phyloP scores from a whole-genome alignment of 1,284 basidiomycete species.

The Ustilago sp. region DNA sequence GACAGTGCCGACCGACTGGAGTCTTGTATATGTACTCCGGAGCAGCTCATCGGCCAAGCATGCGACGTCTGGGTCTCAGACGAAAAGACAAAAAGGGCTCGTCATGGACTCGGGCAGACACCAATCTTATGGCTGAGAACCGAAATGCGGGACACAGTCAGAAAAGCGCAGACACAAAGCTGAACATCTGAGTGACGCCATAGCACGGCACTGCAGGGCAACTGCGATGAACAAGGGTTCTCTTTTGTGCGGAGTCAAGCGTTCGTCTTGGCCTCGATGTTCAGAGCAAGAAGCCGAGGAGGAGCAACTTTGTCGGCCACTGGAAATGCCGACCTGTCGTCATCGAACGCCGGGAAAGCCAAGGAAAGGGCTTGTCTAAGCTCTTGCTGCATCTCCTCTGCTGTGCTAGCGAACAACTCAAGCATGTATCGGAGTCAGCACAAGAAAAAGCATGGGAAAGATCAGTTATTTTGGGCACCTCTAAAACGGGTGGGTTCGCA shows the following conservation, averaged over 20 bases:
- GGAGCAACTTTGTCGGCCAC: not conserved
- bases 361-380: not conserved
- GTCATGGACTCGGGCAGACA: constrained; percentile 3
- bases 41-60: not conserved
- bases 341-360: constrained; percentile 2
- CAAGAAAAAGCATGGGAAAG: not conserved
- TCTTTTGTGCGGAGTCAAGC: not conserved
- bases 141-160: constrained; percentile 3
- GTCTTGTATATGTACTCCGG: constrained; percentile 9
- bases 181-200: constrained; percentile 7
- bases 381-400: not conserved
- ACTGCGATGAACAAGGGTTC: too few relatives aligned
- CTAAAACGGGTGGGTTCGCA: not conserved
- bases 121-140: too few relatives aligned
- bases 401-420: too few relatives aligned
- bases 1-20: too few relatives aligned
- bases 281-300: not conserved
- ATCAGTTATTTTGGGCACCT: constrained; percentile 3
- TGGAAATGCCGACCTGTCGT: not conserved
- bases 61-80: not conserved
- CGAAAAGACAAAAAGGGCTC: not conserved
- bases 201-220: not conserved
- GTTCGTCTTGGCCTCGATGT: too few relatives aligned
- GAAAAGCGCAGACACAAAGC: not conserved
- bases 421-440: too few relatives aligned